These are phyloP conservation scores for Cyclanthera cordifolia DNA, from an alignment of 306 rosid genomes.

Conservation along the genomic window DNA sequence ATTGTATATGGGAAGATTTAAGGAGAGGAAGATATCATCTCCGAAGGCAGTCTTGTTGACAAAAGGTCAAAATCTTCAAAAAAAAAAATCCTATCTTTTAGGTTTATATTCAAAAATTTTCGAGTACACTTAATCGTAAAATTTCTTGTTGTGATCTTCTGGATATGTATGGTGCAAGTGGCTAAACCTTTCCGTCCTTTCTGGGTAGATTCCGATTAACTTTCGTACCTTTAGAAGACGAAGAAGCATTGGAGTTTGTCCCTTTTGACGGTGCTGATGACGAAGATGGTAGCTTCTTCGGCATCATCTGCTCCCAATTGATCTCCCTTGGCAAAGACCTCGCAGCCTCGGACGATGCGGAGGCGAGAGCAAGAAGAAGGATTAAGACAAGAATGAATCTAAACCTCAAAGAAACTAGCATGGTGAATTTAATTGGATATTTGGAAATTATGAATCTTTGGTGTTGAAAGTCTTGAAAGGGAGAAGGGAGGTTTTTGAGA, in stretches of 20 bases:
- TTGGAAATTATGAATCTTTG: not conserved
- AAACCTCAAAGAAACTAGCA: conserved; percentile 43
- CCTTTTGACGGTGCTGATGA: conserved; percentile 80
- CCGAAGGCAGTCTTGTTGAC: too few species aligned
- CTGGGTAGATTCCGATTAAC: conserved; percentile 22
- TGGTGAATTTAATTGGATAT: conserved; percentile 3
- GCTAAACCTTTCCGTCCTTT: conserved; percentile 52
- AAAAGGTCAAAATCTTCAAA: too few species aligned
- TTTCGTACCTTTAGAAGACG: conserved; percentile 24
- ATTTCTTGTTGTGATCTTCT: too few species aligned
- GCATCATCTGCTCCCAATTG: conserved; percentile 80
- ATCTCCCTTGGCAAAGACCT: conserved; percentile 44
- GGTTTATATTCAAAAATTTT: too few species aligned
- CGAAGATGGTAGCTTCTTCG: conserved; percentile 75
- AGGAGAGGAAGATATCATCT: too few species aligned
- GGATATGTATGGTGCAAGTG: too few species aligned
- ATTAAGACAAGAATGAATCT: conserved; percentile 39
- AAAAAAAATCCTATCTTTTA: too few species aligned
- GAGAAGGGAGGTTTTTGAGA: conserved; percentile 32
- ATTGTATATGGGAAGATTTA: too few species aligned
- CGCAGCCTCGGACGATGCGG: conserved; percentile 44
- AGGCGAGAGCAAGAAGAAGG: conserved; percentile 21
- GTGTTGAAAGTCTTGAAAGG: not conserved
- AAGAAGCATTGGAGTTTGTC: conserved; percentile 35
- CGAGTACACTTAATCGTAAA: too few species aligned